Base-by-base conservation (phyloP, 371 early-diverging fungal genomes). In the Mortierella sp. region DNA sequence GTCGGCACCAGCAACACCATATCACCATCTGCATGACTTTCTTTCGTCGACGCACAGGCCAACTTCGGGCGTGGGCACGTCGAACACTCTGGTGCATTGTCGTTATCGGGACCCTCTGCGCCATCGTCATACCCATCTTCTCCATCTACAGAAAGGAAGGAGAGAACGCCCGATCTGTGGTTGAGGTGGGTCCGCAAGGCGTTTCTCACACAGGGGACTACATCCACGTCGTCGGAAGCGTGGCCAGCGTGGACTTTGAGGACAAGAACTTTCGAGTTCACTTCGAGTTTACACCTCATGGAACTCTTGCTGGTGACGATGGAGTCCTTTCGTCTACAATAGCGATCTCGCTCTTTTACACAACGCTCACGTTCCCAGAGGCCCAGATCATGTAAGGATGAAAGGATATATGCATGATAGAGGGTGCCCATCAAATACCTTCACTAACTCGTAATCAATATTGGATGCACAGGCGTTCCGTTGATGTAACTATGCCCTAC, bases 41-140 rank as follows among this genome's bases (percentile, higher is more conserved):
- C 81, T 85, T 39, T 90, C 91, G 47, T 88, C 59, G 0, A 88
- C 89, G 34, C 68, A 73, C 41, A 87, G 86, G 58, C 78, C 78
- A 65, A 80, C 85, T 54, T 62, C 81, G 41, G 85, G 79, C 85
- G 89, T 83, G 41, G 91, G 85, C 71, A 88, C 94, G 50, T 90
- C 92, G 51, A 86, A 92, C 29, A 88, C 67, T 59, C 87, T 88
- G 66, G 80, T 69, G 41, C 19, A n/a, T 60, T 14, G 27, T 62
- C 17, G 65, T 73, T 17, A 55, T 44, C 0, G 66, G 63, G 0
- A 39, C 65, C 12, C 68, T 79, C 13, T 73, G 76, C 28, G 63
- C 69, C 2, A 60, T 79, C 3, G 79, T 79, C 19, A 48, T 79
- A n/a, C 79, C 79, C n/a, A 74, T 79, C 21, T 79, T 73, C 40